Evolutionary conservation across 1,284 basidiomycete species (phyloP), one percentile per base, ranked within the genome.

Genomic region (Ustilago lituana): DNA sequence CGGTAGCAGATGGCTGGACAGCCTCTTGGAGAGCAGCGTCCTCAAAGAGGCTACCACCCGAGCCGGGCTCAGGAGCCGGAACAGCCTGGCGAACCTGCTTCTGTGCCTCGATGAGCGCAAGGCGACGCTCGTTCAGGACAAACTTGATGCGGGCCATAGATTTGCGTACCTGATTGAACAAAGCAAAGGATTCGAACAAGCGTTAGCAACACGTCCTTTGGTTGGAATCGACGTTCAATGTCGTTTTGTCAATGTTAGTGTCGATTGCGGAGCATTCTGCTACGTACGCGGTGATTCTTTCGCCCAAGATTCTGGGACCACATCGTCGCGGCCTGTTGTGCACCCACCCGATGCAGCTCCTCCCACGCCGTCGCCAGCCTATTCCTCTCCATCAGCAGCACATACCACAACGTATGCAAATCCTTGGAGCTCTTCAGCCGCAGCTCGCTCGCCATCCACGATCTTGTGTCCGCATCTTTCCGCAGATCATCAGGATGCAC

Each of bases 101-200:
- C 86, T 84, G 91, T 84, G 84, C 85, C n/a, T 86, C 82, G 40
- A 85, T 82, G 24, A 94, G 90, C 7, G 92, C 93, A 14, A 93
- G 83, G 37, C 93, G 87, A 39, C 95, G 89, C 82, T 98, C 95
- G 79, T 94, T 94, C 52, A 98, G 85, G 14, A 98, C 89, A 69
- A 88, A 89, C 83, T 98, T 98, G 83, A 98, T 94, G 38, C 93
- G 89, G 19, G 93, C 93, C 93, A 97, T 96, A n/a, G 92, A 90
- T 84, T 94, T 96, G 44, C 91, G 90, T 81, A 90, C 90, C 94
- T 97, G 36, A 23, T 26, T 14, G 3, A n/a, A 24, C 3, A 8
- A 29, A 39, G 22, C 14, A 10, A 17, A 33, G 11, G 23, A 36
- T 12, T 6, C 0, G 9, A 15, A 12, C 5, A 12, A 40, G 5